Evolutionary conservation across 1,139 yeast genomes (phyloP), one percentile per base, ranked within the genome.

Genomic region (Taphrina pruni): DNA sequence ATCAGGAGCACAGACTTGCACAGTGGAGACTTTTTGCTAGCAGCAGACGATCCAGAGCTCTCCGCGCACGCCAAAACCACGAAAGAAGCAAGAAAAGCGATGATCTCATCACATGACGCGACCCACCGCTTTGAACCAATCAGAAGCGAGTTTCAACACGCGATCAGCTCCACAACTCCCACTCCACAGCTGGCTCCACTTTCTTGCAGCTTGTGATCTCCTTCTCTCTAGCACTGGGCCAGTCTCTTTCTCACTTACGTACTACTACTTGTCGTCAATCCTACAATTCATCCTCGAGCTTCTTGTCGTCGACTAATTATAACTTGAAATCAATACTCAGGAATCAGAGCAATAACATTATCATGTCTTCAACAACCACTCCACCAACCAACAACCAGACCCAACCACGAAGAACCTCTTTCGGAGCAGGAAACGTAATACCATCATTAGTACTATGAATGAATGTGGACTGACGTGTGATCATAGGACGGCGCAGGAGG

Each of bases 351-450:
- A 39, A 39, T 14, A 39, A 39, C 43, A 39, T 5, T 36, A 26
- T 4, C 32, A 50, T 50, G 54, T 50, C 54, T 2, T 50, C 54
- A 3, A 11, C 54, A 11, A 9, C 54, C 6, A 50, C 54, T 7
- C 54, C 54, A 21, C 54, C 54, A 50, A 50, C 32, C 14, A 50
- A 8, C 36, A 50, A 17, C 35, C 54, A 50, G 36, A 50, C 11
- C 36, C 54, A 50, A 50, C 54, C 60, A 56, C 54, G 67, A 46
- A 39, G 60, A 21, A 46, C 60, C 38, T 54, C 61, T 20, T 64
- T 64, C 61, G 67, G 67, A 11, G 67, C 61, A 45, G 67, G 67
- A 20, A 64, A 64, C 56, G 62, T 45, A 45, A 43, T 26, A 26
- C 32, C 32, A 26, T 26, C 32, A 4, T 26, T 26, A 26, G 32